Evolutionary conservation across 345 rosid species (phyloP).

Genomic region (Dipteronia dyeriana): DNA sequence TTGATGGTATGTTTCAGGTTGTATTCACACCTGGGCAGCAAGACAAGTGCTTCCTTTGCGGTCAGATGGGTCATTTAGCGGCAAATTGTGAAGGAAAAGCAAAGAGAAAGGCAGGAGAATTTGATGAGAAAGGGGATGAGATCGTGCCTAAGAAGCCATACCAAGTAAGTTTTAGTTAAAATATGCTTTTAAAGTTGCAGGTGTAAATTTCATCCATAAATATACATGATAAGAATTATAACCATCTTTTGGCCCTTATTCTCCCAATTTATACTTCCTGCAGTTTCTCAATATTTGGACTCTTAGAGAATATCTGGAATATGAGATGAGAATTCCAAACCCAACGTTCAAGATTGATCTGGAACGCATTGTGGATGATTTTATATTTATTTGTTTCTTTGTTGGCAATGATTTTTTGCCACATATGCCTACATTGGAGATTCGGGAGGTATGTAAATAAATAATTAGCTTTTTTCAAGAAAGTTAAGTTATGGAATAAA

Average conservation of each 20-base stretch:
- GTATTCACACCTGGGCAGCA: constrained; percentile 74
- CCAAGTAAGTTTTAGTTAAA: constrained; percentile 53
- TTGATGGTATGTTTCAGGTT: constrained; percentile 44
- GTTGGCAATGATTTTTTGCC: constrained; percentile 99
- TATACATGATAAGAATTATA: neutral
- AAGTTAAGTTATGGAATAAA: neutral
- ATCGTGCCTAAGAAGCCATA: constrained; percentile 75
- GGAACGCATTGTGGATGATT: constrained; percentile 87
- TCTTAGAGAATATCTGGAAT: constrained; percentile 88
- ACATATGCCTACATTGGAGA: constrained; percentile 97
- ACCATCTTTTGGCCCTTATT: neutral
- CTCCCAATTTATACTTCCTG: constrained; percentile 11
- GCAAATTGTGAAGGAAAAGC: constrained; percentile 86
- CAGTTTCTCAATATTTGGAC: constrained; percentile 96
- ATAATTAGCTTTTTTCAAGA: neutral
- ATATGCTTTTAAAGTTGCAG: neutral
- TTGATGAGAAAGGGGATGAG: constrained; percentile 86
- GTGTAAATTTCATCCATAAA: neutral
- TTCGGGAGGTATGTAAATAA: constrained; percentile 77
- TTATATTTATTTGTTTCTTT: constrained; percentile 93
- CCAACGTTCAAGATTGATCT: constrained; percentile 52
- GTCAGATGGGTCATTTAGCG: constrained; percentile 93
- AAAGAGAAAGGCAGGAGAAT: constrained; percentile 85
- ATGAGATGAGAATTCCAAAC: constrained; percentile 65
- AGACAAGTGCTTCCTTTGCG: constrained; percentile 92